Evolutionary conservation across 1,284 basidiomycete species (phyloP), one percentile per base, ranked within the genome.

Genomic region (Agaricales sp.): DNA sequence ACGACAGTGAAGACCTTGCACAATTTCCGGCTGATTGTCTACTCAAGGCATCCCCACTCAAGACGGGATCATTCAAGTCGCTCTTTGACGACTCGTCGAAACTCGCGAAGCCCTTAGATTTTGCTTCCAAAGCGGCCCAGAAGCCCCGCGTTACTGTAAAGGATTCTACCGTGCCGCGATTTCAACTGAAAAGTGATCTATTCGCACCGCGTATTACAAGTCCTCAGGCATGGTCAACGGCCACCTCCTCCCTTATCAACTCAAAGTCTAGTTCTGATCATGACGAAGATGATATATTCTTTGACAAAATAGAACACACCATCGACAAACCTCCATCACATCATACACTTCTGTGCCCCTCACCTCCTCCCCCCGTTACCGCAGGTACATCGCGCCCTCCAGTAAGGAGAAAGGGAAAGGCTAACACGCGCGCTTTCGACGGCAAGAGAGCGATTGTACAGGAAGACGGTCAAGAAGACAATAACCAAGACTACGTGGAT

Each of bases 31-130:
- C 66, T 14, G 61, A 56, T 25, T 75, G 73, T 11, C 79, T 82
- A 58, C 66, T 88, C 4, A 75, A 69, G 30, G 78, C 84, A 55
- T 85, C 86, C 3, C 86, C 87, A 11, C 68, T 80, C 51, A 89
- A 88, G 61, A 67, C 67, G 22, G 81, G 74, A 59, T 69, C 71
- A 1, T 89, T 87, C 67, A 77, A 74, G 51, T 63, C 73, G 18
- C 64, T 89, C 37, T 89, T 89, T 57, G 75, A 84, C 26, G 83
- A 87, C 52, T 58, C 56, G 16, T 18, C 39, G 19, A 41, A 18
- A 16, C 39, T 4, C 19, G 16, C 18, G 8, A 8, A 6, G 6
- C n/a, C 39, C 6, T 41, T 41, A 41, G 16, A n/a, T 8, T 41
- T 20, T 16, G 16, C 8, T 41, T 6, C 13, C 18, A 41, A 41